Evolutionary conservation across 164 flowering plant species (phyloP), one percentile per base, ranked within the genome.

Genomic region (Berberis vulgaris): DNA sequence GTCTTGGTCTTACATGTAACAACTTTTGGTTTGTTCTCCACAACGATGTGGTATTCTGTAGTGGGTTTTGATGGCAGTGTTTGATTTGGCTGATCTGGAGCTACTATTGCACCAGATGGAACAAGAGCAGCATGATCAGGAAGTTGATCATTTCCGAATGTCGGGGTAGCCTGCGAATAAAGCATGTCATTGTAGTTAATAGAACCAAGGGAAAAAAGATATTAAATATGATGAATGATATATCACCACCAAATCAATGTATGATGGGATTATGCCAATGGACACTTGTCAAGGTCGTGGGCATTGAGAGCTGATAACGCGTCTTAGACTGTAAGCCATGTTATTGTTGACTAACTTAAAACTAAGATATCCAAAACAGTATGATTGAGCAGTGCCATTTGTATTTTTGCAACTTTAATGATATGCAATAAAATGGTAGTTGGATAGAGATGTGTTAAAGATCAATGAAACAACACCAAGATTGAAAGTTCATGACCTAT

Each of bases 141-240:
- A 65, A 96, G 96, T 64, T 89, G 95, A 76, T 94, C 97, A 74
- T 94, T 91, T n/a, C 99, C 97, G 4, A 94, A 91, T 1, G 82
- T n/a, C 59, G 96, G 96, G 59, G 71, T 89, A 72, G 88, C 96
- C 99, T 88, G 69, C 70, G 63, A 73, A 9, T 67, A 71, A 63
- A 26, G n/a, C 71, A 4, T 66, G 49, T 26, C 41, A 59, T 49
- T 45, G 64, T 62, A 54, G 67, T 38, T 53, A 9, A 72, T n/a
- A 62, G 55, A 12, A 38, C 9, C 7, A 8, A 39, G 12, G 53
- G 12, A 26, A 45, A 49, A 65, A 44, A 12, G 10, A 43, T 8
- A 2, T n/a, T 11, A 54, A 39, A 26, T 26, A 26, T 26, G 39
- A 41, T 39, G 43, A 67, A 52, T 39, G 8, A 11, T 55, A 39